Evolutionary conservation across 192 early-diverging fungal genomes (phyloP).

Genomic region (Rhizophagus clarus): DNA sequence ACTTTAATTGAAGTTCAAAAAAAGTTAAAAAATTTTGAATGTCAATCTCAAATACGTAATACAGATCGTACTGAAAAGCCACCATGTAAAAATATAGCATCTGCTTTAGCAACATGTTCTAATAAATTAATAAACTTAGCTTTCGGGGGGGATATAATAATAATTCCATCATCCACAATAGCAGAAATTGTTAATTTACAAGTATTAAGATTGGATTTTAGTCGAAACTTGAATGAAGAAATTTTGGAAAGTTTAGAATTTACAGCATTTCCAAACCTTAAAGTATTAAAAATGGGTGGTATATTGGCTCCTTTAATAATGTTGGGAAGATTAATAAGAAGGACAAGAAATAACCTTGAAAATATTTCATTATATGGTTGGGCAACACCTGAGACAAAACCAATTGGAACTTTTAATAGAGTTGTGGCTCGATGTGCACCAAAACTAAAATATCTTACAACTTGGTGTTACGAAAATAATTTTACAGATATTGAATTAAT

Average conservation of each 20-base stretch:
- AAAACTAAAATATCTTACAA: constrained; percentile 1
- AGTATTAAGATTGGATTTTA: background rate
- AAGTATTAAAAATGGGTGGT: constrained; percentile 5
- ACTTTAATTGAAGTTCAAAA: constrained; percentile 9
- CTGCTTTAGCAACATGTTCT: background rate
- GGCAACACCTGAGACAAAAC: background rate
- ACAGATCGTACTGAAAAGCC: background rate
- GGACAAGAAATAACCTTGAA: constrained; percentile 1
- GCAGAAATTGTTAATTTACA: constrained; percentile 1
- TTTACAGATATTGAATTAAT: background rate
- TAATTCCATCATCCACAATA: background rate
- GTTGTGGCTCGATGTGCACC: background rate
- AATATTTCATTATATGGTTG: constrained; percentile 4
- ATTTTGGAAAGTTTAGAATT: constrained; percentile 11
- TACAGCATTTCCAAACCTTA: background rate
- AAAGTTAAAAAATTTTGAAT: background rate
- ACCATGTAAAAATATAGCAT: background rate
- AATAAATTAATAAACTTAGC: background rate
- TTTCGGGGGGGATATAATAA: background rate
- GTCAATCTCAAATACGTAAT: background rate
- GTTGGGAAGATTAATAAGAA: background rate
- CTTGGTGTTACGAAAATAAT: constrained; percentile 4
- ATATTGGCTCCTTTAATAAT: background rate
- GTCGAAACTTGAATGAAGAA: background rate
- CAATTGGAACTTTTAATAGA: background rate